A percentile compares a stretch with the other conserved stretches of the same genome.
These are phyloP conservation scores for Diplogelasinospora grovesii DNA, from an alignment of 495 filamentous ascomycete genomes.

Conservation along the genomic window DNA sequence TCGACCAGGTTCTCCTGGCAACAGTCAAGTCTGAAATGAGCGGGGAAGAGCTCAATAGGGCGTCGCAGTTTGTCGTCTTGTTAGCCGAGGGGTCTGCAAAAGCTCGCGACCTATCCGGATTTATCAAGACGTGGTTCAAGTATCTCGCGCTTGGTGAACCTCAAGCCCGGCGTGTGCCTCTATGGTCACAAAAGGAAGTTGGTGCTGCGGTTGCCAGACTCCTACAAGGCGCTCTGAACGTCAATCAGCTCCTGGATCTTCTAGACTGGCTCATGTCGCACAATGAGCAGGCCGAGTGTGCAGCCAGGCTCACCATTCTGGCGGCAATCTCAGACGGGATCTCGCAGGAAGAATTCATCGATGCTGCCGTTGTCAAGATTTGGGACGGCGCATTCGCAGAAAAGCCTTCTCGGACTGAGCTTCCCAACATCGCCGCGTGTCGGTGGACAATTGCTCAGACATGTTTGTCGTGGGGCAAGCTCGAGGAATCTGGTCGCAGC, in stretches of 20 bases:
- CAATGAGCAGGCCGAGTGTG: conserved; percentile 12
- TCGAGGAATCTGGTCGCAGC: conserved; percentile 26
- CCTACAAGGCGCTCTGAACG: conserved; percentile 38
- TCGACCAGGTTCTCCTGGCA: conserved; percentile 28
- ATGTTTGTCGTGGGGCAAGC: conserved; percentile 27
- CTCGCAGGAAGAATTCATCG: conserved; percentile 35
- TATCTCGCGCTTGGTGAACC: conserved; percentile 48
- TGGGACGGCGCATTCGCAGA: conserved; percentile 12
- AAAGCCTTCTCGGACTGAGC: conserved; percentile 15
- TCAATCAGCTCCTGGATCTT: conserved; percentile 40
- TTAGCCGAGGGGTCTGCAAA: conserved; percentile 57
- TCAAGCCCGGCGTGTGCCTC: conserved; percentile 29
- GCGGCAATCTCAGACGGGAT: conserved; percentile 43
- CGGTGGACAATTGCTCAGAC: conserved; percentile 34
- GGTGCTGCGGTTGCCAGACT: conserved; percentile 34
- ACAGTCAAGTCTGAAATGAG: conserved; percentile 15
- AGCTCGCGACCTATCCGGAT: conserved; percentile 58
- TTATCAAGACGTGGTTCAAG: conserved; percentile 59
- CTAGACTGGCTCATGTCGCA: conserved; percentile 34
- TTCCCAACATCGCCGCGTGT: conserved; percentile 16
- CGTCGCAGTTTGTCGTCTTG: conserved; percentile 42
- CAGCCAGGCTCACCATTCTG: conserved; percentile 34
- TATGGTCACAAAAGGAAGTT: conserved; percentile 61
- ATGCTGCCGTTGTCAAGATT: conserved; percentile 27
- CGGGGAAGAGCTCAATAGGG: conserved; percentile 10